Evolutionary conservation across 345 rosid species (phyloP).

Genomic region (Eucalyptus erythrocorys): DNA sequence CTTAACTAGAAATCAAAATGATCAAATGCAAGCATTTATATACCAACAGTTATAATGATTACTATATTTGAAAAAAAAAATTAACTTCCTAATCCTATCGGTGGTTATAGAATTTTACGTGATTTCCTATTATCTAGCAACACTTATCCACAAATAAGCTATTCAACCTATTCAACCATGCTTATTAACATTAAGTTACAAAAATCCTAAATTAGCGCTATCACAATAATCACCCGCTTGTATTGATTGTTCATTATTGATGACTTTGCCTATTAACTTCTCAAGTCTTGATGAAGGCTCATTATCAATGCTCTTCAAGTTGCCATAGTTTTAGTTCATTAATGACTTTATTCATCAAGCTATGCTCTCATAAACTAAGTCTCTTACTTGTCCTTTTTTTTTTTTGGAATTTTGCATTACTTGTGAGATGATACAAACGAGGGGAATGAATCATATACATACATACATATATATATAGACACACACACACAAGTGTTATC

Average conservation of each 20-base stretch:
- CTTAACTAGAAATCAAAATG: not conserved
- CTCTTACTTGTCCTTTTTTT: not conserved
- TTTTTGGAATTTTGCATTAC: too few species aligned
- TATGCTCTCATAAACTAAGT: not conserved
- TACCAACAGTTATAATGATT: not conserved
- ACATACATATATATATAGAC: too few species aligned
- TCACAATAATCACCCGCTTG: not conserved
- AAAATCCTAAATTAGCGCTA: not conserved
- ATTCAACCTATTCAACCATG: not conserved
- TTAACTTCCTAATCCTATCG: not conserved
- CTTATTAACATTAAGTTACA: not conserved
- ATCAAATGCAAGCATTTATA: not conserved
- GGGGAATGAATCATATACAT: too few species aligned
- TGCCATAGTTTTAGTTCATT: not conserved
- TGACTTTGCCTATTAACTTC: not conserved
- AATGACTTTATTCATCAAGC: not conserved
- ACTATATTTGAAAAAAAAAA: not conserved
- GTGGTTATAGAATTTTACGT: rapidly evolving
- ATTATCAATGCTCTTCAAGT: not conserved
- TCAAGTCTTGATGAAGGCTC: not conserved
- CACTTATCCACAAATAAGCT: not conserved
- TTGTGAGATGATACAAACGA: not conserved
- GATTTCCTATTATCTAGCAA: not conserved
- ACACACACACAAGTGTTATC: too few species aligned
- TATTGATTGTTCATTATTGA: not conserved